These are phyloP conservation scores for Mucor velutinosus DNA, from an alignment of 371 early-diverging fungal genomes.

Conservation along the genomic window DNA sequence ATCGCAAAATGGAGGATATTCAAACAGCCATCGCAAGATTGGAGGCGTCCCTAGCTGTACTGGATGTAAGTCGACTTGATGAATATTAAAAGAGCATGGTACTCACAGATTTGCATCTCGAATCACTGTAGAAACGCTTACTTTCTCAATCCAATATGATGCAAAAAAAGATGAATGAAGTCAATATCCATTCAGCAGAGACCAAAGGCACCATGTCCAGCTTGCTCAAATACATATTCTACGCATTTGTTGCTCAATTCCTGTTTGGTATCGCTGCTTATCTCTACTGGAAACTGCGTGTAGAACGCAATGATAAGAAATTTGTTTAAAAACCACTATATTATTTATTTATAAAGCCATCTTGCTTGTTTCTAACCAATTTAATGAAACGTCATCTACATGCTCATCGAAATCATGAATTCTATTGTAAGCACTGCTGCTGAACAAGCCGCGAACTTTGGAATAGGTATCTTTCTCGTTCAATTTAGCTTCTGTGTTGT, in stretches of 20 bases:
- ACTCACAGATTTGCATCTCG: not conserved
- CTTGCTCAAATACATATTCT: conserved; percentile 40
- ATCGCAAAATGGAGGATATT: conserved; percentile 29
- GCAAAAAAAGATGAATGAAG: conserved; percentile 34
- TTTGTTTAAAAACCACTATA: conserved; percentile 22
- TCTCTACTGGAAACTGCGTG: conserved; percentile 48
- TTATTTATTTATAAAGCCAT: conserved; percentile 5
- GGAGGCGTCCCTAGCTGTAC: conserved; percentile 22
- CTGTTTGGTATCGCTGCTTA: conserved; percentile 40
- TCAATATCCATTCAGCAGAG: conserved; percentile 40
- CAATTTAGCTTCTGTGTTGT: conserved; percentile 18
- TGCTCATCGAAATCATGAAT: conserved; percentile 79
- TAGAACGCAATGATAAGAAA: conserved; percentile 50
- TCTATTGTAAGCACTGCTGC: conserved; percentile 42
- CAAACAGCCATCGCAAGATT: conserved; percentile 26
- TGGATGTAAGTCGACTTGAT: conserved; percentile 36
- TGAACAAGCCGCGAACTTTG: conserved; percentile 40
- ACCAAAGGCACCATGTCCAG: conserved; percentile 45
- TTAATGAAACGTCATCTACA: conserved; percentile 64
- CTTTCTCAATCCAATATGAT: conserved; percentile 27
- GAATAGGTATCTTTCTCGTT: conserved; percentile 35
- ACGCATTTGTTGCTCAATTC: conserved; percentile 40
- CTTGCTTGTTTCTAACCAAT: conserved; percentile 61
- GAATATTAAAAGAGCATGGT: not conserved
- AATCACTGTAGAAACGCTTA: conserved; percentile 26